A percentile compares a stretch with the other conserved stretches of the same genome.
Evolutionary conservation across 495 filamentous ascomycete genomes (phyloP).

Genomic region (Pyrenopolyporus hunteri): DNA sequence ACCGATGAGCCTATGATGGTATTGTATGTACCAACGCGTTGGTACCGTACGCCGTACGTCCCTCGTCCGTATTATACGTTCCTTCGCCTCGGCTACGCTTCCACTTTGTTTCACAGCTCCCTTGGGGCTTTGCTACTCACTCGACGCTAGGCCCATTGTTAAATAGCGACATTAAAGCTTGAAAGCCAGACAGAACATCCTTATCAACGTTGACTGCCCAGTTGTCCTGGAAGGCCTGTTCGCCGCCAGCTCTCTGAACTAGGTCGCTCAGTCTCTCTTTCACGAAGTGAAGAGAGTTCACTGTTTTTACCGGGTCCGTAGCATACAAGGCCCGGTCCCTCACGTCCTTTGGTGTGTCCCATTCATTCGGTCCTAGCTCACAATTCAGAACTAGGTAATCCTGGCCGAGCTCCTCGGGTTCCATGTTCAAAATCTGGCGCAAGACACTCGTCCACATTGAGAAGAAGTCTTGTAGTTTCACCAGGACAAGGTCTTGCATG

Average conservation of each 20-base stretch:
- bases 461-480: constrained; percentile 57
- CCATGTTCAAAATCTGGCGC: constrained; percentile 45
- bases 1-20: neutral
- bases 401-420: constrained; percentile 4
- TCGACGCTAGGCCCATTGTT: constrained; percentile 11
- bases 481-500: constrained; percentile 54
- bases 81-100: no score
- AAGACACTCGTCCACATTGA: constrained; percentile 60
- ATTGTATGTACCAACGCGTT: neutral
- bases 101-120: neutral
- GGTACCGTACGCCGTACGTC: no score
- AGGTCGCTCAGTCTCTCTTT: constrained; percentile 67
- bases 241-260: constrained; percentile 72
- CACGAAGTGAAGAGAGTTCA: constrained; percentile 74
- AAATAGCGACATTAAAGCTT: constrained; percentile 15
- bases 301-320: constrained; percentile 72
- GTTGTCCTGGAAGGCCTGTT: constrained; percentile 71
- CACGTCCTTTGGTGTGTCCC: constrained; percentile 68
- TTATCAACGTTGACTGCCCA: constrained; percentile 90
- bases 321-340: constrained; percentile 57
- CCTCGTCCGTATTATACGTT: no score
- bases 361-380: constrained; percentile 67
- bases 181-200: constrained; percentile 75
- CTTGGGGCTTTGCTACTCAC: neutral
- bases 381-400: constrained; percentile 69